Evolutionary conservation across 306 rosid genomes (phyloP), one percentile per base, ranked within the genome.

Genomic region (Albizia julibrissin): DNA sequence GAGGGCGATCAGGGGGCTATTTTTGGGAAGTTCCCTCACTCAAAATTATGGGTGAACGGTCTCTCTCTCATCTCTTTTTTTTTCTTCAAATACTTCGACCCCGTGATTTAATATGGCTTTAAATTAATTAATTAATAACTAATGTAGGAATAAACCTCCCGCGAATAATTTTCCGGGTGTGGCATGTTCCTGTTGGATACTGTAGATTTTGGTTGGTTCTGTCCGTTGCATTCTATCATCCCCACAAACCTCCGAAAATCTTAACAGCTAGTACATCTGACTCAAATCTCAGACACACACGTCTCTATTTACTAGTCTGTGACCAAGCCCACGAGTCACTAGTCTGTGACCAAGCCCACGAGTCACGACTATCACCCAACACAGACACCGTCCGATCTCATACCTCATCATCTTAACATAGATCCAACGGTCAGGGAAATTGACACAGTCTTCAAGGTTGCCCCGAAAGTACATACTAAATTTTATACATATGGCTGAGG

Each of bases 141-240:
- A n/a, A 13, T 16, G 29, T 29, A 79, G 77, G 82, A 26, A 68
- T n/a, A 12, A 68, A 47, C 68, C 13, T 24, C 22, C 47, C 0
- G 1, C 0, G 47, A 71, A 68, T 64, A 37, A 37, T 49, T 84
- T 34, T 52, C 15, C 43, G 43, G 40, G 85, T 84, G 78, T 82
- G 86, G 84, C 86, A 74, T 21, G 80, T 40, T 77, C 16, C 26
- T 21, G 70, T 87, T 77, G 62, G 72, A 80, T 26, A 79, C 22
- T 54, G 74, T 70, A 76, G 79, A 43, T 37, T 44, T 47, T 31
- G 6, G 50, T 77, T 67, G 83, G 7, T 31, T 18, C 76, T 47
- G 61, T n/a, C 56, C 22, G 39, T 31, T 62, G 78, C 34, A 42
- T 21, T 16, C 39, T 33, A 54, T 81, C 85, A 50, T 42, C 4